These are phyloP conservation scores for Syzygium syzygioides DNA, from an alignment of 441 rosid species.

Conservation along the genomic window DNA sequence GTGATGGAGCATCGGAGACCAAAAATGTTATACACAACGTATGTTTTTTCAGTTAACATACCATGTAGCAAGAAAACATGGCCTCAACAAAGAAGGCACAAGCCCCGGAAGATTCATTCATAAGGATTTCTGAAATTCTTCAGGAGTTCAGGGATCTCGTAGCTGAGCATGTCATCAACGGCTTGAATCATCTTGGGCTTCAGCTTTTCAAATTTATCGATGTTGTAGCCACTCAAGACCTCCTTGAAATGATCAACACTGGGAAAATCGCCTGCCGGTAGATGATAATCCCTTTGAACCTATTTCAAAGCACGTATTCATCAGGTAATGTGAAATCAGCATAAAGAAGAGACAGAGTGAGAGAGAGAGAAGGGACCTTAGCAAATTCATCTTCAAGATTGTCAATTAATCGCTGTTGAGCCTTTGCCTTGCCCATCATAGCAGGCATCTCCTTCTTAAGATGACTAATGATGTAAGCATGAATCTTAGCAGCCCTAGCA, in stretches of 20 bases:
- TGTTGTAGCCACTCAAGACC: constrained; percentile 3
- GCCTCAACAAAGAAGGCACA: background rate
- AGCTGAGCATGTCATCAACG: constrained; percentile 8
- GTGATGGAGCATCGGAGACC: background rate
- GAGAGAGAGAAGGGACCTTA: constrained; percentile 34
- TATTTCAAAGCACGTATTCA: background rate
- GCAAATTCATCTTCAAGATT: constrained; percentile 54
- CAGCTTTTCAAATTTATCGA: constrained; percentile 13
- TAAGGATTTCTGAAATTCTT: constrained; percentile 13
- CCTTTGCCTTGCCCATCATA: constrained; percentile 64
- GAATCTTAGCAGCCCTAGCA: constrained; percentile 62
- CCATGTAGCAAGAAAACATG: background rate
- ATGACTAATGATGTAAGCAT: constrained; percentile 65
- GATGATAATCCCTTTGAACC: constrained; percentile 12
- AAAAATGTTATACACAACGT: background rate
- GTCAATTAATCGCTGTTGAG: constrained; percentile 53
- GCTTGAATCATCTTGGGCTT: constrained; percentile 11
- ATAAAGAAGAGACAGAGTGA: background rate
- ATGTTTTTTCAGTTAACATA: background rate
- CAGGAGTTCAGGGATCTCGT: constrained; percentile 8
- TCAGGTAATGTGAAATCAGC: background rate
- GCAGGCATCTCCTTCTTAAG: constrained; percentile 70
- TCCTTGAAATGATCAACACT: constrained; percentile 9
- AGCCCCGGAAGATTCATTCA: background rate
- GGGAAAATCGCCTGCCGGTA: constrained; percentile 10